Evolutionary conservation across 176 grass and related monocot species (phyloP).

Genomic region (Metroxylon sagu): DNA sequence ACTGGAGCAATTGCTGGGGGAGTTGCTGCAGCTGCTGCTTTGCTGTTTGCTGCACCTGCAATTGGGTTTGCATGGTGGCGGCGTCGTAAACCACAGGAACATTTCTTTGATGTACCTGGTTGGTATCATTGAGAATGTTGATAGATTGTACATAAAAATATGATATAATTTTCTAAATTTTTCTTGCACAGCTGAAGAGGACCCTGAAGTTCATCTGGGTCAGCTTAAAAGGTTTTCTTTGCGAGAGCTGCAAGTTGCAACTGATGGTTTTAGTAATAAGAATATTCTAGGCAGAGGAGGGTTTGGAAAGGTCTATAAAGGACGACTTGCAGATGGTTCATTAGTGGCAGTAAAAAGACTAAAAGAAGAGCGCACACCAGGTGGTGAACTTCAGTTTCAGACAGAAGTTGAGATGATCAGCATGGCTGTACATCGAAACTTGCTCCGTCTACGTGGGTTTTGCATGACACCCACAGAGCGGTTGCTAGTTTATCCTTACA

Average conservation of each 20-base stretch:
- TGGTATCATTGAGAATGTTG: constrained; percentile 14
- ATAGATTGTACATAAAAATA: not conserved
- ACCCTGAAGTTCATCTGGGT: constrained; percentile 67
- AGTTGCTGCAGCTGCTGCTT: constrained; percentile 59
- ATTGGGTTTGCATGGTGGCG: constrained; percentile 63
- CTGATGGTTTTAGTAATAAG: constrained; percentile 47
- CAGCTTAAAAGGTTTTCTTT: constrained; percentile 69
- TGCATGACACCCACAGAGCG: constrained; percentile 65
- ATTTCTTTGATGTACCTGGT: constrained; percentile 88
- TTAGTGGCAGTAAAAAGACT: constrained; percentile 60
- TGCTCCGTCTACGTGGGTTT: constrained; percentile 61
- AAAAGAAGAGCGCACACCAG: constrained; percentile 59
- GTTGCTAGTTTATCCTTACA: constrained; percentile 68
- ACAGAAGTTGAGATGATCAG: constrained; percentile 67
- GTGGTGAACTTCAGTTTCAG: constrained; percentile 58
- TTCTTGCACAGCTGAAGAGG: constrained; percentile 51
- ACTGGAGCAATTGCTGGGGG: constrained; percentile 72
- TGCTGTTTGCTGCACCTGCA: constrained; percentile 58
- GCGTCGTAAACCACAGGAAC: constrained; percentile 64
- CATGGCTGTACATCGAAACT: constrained; percentile 59
- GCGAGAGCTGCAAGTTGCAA: constrained; percentile 61
- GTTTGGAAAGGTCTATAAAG: constrained; percentile 77
- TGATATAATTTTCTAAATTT: constrained; percentile 13
- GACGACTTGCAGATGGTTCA: constrained; percentile 58
- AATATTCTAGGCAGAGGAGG: constrained; percentile 65